Evolutionary conservation across 2,329 filamentous ascomycete genomes (phyloP), one percentile per base, ranked within the genome.

Genomic region (Penicillium glabrum): DNA sequence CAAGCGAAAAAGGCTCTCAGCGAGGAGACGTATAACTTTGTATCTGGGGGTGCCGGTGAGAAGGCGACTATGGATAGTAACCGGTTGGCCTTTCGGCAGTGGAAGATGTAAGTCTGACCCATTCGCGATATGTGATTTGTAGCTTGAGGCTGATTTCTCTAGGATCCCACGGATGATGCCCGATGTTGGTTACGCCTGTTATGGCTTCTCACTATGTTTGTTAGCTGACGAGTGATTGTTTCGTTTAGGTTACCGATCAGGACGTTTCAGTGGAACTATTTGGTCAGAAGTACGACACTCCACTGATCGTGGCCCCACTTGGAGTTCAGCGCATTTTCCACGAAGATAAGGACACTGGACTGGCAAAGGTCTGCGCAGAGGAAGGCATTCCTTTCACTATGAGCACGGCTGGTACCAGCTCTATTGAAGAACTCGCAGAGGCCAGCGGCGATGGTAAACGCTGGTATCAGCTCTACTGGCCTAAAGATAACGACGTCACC

Each of bases 401-500:
- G 48, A 87, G 83, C 58, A 90, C 88, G 1, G 87, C 88, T 1
- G 81, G 85, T 3, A 82, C 82, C 2, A 79, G 81, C 31, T 82
- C 82, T 1, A 87, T 91, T 56, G 88, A 90, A 68, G 83, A 90
- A 49, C 82, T 90, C 0, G 86, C 85, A 0, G 67, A 77, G 8
- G 85, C 84, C 0, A 85, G 81, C 50, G 82, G 82, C 0, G 73
- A 82, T 5, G 83, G 84, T 0, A 77, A 81, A 31, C 77, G 87
- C 11, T 92, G 87, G 87, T 92, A 82, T 69, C 89, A 92, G 68
- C 80, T 92, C 0, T 92, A 92, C 75, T 91, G 88, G 86, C 88
- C 89, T 0, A 74, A 80, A 21, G 82, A 84, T 53, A 82, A 91
- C 51, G 83, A 86, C 3, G 77, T 91, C 53, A 91, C 88, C 0